Evolutionary conservation across 2,329 filamentous ascomycete species (phyloP).

Genomic region (Ambrosiella xylebori): DNA sequence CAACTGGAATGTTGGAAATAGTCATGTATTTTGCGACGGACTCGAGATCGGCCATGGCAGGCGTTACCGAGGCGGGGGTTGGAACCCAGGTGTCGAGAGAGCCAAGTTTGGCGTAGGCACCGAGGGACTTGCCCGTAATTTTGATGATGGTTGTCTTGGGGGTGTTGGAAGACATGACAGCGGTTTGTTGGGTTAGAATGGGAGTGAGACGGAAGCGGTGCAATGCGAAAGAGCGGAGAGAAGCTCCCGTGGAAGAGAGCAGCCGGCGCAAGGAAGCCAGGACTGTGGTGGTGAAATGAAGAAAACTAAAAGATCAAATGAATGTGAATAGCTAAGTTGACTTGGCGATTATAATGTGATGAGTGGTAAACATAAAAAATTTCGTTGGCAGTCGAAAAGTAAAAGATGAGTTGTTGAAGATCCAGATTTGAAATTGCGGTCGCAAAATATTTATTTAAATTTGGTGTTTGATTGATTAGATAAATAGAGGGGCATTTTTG

Average conservation of each 20-base stretch:
- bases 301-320: no score
- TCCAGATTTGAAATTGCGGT: not conserved
- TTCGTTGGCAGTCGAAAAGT: not conserved
- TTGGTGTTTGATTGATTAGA: not conserved
- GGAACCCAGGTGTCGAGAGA: conserved; percentile 26
- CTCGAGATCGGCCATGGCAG: conserved; percentile 29
- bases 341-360: no score
- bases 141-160: conserved; percentile 26
- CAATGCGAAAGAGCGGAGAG: not conserved
- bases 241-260: not conserved
- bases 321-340: no score
- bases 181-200: not conserved
- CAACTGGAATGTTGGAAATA: conserved; percentile 57
- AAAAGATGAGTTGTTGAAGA: not conserved
- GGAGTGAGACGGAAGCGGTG: not conserved
- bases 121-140: conserved; percentile 20
- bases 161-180: conserved; percentile 22
- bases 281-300: not conserved
- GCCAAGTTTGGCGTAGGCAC: conserved; percentile 21
- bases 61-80: conserved; percentile 15
- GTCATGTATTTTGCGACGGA: conserved; percentile 51
- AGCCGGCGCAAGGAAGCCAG: not conserved
- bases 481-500: conserved; percentile 8
- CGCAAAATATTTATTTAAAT: not conserved
- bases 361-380: not conserved